Percentiles rank a stretch among this genome's conserved stretches.
Evolutionary conservation across 352 stramenopile species (phyloP).

Genomic region (Pythium phragmitis): DNA sequence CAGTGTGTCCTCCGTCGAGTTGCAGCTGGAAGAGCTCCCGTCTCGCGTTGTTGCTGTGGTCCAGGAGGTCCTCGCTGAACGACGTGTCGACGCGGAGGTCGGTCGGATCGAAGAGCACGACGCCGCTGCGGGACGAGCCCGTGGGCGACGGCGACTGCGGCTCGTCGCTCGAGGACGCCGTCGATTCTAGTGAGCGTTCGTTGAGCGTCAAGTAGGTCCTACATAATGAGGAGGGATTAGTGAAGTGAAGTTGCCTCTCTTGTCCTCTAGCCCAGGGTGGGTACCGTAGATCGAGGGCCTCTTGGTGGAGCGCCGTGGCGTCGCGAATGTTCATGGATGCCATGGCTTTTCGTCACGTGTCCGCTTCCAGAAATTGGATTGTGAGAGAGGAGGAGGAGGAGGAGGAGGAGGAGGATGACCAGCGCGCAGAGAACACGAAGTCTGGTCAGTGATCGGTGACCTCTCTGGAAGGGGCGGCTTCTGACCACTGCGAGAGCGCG

Average conservation of each 20-base stretch:
- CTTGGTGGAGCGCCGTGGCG: constrained; percentile 20
- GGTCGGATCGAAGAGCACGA: constrained; percentile 27
- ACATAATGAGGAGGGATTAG: background rate
- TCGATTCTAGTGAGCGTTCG: background rate
- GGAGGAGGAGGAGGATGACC: background rate
- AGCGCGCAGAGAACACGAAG: background rate
- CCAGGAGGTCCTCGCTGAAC: background rate
- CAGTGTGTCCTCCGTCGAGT: constrained; percentile 3
- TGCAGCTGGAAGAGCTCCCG: constrained; percentile 7
- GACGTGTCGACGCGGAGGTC: constrained; percentile 1
- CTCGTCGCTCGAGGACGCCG: constrained; percentile 8
- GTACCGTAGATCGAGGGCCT: constrained; percentile 24
- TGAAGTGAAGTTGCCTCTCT: background rate
- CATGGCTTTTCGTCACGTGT: background rate
- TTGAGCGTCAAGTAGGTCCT: constrained; percentile 17
- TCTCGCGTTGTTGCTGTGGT: background rate
- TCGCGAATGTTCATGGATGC: constrained; percentile 22
- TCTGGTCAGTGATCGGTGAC: background rate
- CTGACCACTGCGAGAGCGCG: constrained; percentile 7
- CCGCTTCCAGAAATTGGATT: constrained; percentile 4
- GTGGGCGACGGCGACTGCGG: constrained; percentile 21
- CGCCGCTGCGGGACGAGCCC: constrained; percentile 12
- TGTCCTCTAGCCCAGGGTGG: background rate
- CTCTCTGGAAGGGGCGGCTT: background rate
- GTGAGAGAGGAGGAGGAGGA: background rate